phyloP scores from a whole-genome alignment of 768 basidiomycete species.

The Lentinula detonsa region DNA sequence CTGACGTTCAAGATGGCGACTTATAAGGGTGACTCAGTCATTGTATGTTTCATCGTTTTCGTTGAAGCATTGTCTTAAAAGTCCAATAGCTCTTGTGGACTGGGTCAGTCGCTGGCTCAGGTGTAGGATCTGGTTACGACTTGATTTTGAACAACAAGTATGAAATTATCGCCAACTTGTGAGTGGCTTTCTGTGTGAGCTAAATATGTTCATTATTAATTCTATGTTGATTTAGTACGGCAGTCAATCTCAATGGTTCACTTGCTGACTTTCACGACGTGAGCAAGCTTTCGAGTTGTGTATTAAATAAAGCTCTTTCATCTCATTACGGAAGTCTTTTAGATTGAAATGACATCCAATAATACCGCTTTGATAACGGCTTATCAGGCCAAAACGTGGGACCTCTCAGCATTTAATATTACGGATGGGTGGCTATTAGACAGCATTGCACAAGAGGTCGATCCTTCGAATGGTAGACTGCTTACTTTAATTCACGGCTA shows the following conservation, averaged over 20 bases:
- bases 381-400: background rate
- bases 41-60: background rate
- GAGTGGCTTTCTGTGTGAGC: background rate
- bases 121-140: conserved; percentile 2
- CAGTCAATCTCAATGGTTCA: background rate
- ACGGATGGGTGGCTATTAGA: conserved; percentile 1
- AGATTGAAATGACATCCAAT: conserved; percentile 1
- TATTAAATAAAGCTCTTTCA: background rate
- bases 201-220: background rate
- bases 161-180: conserved; percentile 5
- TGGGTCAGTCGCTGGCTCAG: background rate
- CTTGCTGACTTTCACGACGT: conserved; percentile 6
- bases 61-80: background rate
- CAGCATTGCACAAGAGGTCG: conserved; percentile 3
- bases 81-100: background rate
- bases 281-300: background rate
- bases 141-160: conserved; percentile 4
- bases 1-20: background rate
- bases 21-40: background rate
- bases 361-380: conserved; percentile 3
- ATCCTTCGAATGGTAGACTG: background rate
- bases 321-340: background rate
- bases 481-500: background rate
- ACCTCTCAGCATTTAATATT: background rate
- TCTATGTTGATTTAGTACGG: background rate